These are phyloP conservation scores for Solanum hybrid DNA, from an alignment of 305 asterid genomes.

Conservation along the genomic window DNA sequence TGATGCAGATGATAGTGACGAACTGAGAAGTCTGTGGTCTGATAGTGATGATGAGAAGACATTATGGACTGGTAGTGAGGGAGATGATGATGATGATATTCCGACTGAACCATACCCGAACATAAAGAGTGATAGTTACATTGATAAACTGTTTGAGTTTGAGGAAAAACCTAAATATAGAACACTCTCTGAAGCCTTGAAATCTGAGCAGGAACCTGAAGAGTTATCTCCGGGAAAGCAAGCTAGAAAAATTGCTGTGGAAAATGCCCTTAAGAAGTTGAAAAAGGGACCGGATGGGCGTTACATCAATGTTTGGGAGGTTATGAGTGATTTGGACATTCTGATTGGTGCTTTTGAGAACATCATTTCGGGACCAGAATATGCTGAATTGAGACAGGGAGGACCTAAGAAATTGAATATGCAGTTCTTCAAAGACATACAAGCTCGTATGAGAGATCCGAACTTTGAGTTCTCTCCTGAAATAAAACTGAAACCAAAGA, in stretches of 20 bases:
- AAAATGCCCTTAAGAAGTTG: conserved; percentile 80
- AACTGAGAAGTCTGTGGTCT: conserved; percentile 58
- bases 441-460: conserved; percentile 90
- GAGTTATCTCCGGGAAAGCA: conserved; percentile 80
- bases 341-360: conserved; percentile 83
- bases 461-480: conserved; percentile 74
- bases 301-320: conserved; percentile 87
- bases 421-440: conserved; percentile 82
- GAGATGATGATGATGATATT: conserved; percentile 57
- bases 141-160: conserved; percentile 68
- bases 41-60: conserved; percentile 78
- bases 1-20: conserved; percentile 91
- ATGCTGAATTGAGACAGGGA: conserved; percentile 76
- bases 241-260: conserved; percentile 76
- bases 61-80: conserved; percentile 89
- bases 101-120: conserved; percentile 73
- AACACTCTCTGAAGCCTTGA: conserved; percentile 68
- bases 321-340: conserved; percentile 84
- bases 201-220: conserved; percentile 74
- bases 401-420: conserved; percentile 83
- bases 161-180: conserved; percentile 69
- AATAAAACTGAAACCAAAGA: conserved; percentile 77
- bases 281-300: conserved; percentile 94
- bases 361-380: conserved; percentile 87
- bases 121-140: conserved; percentile 61